A percentile compares a stretch with the other conserved stretches of the same genome.
phyloP scores from a whole-genome alignment of 2,329 filamentous ascomycete genomes.

The Paraconiothyrium sp. region DNA sequence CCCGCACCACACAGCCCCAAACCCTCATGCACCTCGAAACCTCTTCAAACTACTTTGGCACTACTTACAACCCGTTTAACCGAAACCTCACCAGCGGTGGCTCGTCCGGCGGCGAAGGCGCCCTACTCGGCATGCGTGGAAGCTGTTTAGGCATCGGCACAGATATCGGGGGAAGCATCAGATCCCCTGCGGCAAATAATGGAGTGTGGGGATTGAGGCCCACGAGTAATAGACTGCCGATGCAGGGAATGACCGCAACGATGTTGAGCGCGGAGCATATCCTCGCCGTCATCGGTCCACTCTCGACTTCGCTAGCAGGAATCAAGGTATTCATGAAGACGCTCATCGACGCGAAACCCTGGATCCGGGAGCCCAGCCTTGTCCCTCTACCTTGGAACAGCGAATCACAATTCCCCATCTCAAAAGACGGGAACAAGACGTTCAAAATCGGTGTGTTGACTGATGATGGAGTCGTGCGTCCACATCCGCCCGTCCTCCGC shows the following conservation, averaged over 20 bases:
- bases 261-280: conserved; percentile 57
- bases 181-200: conserved; percentile 67
- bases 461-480: conserved; percentile 70
- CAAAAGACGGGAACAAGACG: conserved; percentile 37
- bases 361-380: conserved; percentile 64
- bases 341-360: conserved; percentile 62
- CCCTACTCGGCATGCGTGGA: conserved; percentile 62
- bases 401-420: conserved; percentile 21
- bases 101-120: conserved; percentile 66
- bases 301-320: conserved; percentile 62
- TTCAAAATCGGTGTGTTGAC: conserved; percentile 69
- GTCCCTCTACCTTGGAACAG: conserved; percentile 65
- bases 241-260: conserved; percentile 46
- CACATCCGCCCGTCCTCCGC: conserved; percentile 70
- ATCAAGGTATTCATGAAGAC: conserved; percentile 62
- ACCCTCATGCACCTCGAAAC: conserved; percentile 64
- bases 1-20: conserved; percentile 65
- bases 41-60: conserved; percentile 59
- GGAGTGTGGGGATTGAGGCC: conserved; percentile 65
- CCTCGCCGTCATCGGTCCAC: conserved; percentile 60
- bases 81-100: conserved; percentile 61
- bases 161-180: conserved; percentile 63
- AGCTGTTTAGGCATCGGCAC: conserved; percentile 65
- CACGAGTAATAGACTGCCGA: conserved; percentile 50
- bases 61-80: conserved; percentile 65